Base-by-base conservation (phyloP, 306 rosid genomes). In the Vigna mungo region DNA sequence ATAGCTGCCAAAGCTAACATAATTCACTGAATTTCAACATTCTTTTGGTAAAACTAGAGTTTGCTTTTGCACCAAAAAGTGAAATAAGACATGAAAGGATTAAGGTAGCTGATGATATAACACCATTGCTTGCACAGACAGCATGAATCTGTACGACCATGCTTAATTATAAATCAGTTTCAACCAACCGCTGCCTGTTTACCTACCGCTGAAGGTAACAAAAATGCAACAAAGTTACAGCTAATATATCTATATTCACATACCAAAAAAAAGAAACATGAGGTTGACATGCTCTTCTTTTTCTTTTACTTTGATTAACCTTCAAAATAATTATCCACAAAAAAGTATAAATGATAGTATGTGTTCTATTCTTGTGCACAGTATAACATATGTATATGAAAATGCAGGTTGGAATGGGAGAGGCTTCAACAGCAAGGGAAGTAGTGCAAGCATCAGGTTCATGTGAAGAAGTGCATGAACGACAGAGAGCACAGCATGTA, bases 361-460 rank as follows among this genome's bases (percentile, higher is more conserved):
- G 13, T 9, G 46, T 39, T 41, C 13, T 10, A 12, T 41, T 41
- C 46, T 43, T 11, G 47, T 44, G 49, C 14, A 44, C 12, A 2
- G 25, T 23, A 5, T 56, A 56, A 23, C 63, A 20, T 20, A 61
- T n/a, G 7, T 36, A 30, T 30, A 6, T 34, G 21, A 56, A 6
- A 37, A 54, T 87, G 77, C 87, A 95, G 98, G 96, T 88, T 84
- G 96, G 96, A 77, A 85, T 90, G 46, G 97, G 88, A 59, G 98
- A 92, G 74, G 82, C 77, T 78, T 92, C 93, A 10, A 85, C 86
- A 20, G 84, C 75, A 81, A 88, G 93, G 77, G 96, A 90, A 80
- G 76, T 75, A 74, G 76, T 75, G 43, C 77, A 72, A 56, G 86
- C 81, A 78, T 68, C 89, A 72, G 87, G 80, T 44, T 85, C 90